phyloP scores from a whole-genome alignment of 371 early-diverging fungal species.

The Capillidium heterosporum region DNA sequence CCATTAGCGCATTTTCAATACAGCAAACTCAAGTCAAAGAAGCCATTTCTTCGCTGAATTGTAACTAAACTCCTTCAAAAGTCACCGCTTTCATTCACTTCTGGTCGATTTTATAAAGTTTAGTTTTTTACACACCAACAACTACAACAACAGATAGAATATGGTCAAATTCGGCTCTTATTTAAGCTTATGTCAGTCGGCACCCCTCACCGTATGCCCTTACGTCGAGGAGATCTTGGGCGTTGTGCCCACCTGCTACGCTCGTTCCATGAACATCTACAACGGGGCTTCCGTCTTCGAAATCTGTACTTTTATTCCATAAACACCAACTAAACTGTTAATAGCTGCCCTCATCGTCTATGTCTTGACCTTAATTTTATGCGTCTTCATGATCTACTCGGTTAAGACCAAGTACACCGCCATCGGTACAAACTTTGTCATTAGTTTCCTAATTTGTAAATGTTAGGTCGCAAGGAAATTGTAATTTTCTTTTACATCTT shows the following conservation, averaged over 20 bases:
- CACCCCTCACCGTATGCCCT: slow-evolving; percentile 4
- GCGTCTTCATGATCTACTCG: slow-evolving; percentile 89
- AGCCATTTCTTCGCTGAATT: too few relatives aligned
- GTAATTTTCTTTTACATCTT: slow-evolving; percentile 92
- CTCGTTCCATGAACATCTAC: background rate
- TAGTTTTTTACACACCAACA: too few relatives aligned
- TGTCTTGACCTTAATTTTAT: slow-evolving; percentile 80
- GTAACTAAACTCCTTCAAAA: too few relatives aligned
- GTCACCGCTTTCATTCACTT: too few relatives aligned
- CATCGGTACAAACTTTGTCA: slow-evolving; percentile 43
- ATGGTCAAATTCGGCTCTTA: slow-evolving; percentile 3
- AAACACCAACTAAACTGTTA: background rate
- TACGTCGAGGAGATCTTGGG: background rate
- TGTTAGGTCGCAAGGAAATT: slow-evolving; percentile 83
- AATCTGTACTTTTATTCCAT: background rate
- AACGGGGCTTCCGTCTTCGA: background rate
- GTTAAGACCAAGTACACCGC: slow-evolving; percentile 92
- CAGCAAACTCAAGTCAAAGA: too few relatives aligned
- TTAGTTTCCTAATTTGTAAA: slow-evolving; percentile 4
- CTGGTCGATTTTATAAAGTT: too few relatives aligned
- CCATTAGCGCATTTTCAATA: too few relatives aligned
- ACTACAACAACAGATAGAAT: too few relatives aligned
- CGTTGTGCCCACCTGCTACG: background rate
- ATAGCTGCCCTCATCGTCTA: slow-evolving; percentile 70
- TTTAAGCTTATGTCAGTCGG: background rate